phyloP scores from a whole-genome alignment of 2,329 filamentous ascomycete species.

The Lasiodiplodia theobromae region DNA sequence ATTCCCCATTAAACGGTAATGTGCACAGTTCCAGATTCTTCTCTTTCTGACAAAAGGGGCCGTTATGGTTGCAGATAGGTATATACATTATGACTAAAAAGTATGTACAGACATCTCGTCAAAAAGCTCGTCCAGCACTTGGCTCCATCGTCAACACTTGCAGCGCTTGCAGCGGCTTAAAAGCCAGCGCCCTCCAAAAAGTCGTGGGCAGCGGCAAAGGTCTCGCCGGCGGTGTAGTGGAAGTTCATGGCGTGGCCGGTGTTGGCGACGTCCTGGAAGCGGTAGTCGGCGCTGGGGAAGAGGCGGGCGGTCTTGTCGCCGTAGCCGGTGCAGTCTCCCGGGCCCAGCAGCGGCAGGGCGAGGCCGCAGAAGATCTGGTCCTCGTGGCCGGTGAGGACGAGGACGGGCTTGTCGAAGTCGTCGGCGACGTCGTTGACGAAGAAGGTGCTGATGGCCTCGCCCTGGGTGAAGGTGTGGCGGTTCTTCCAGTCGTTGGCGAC shows the following conservation, averaged over 20 bases:
- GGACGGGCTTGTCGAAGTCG: slow-evolving; percentile 9
- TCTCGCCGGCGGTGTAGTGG: slow-evolving; percentile 7
- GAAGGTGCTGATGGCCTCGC: slow-evolving; percentile 19
- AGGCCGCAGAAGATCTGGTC: slow-evolving; percentile 28
- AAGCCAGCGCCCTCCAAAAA: slow-evolving; percentile 10
- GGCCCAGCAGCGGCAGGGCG: slow-evolving; percentile 10
- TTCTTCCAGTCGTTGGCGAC: not conserved
- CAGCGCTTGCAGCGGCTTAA: not conserved
- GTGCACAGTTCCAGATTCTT: not conserved
- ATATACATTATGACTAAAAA: not conserved
- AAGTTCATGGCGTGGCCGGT: slow-evolving; percentile 16
- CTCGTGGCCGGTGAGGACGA: slow-evolving; percentile 23
- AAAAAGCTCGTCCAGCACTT: too few relatives aligned
- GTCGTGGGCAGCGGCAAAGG: slow-evolving; percentile 11
- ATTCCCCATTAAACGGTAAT: not conserved
- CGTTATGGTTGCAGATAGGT: not conserved
- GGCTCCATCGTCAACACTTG: too few relatives aligned
- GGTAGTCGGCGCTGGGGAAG: slow-evolving; percentile 2
- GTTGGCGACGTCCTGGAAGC: not conserved
- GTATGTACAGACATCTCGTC: not conserved
- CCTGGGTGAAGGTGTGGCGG: slow-evolving; percentile 13
- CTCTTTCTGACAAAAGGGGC: not conserved
- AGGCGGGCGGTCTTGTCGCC: not conserved
- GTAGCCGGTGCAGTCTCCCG: slow-evolving; percentile 2
- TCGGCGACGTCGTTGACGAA: slow-evolving; percentile 20